Conservation (phyloP, 2,329 filamentous ascomycete genomes). For the Trichoderma gracile region DNA sequence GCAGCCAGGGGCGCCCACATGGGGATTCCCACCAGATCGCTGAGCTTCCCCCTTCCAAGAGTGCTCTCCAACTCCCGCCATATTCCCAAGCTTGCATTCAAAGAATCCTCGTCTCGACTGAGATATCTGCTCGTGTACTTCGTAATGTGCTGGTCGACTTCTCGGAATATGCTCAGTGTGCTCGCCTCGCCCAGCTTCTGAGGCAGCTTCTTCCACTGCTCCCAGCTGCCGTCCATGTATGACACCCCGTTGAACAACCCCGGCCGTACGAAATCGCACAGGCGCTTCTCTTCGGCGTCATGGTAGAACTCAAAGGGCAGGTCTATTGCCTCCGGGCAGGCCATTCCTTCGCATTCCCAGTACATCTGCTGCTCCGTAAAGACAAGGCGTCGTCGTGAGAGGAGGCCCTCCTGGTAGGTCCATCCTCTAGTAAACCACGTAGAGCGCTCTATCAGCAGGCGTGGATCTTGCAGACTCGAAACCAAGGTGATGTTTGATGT, state of each 20-base stretch:
- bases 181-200: constrained; percentile 36
- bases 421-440: constrained; percentile 42
- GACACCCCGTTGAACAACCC: constrained; percentile 41
- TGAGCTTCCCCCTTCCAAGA: constrained; percentile 36
- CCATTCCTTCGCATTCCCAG: constrained; percentile 44
- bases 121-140: constrained; percentile 37
- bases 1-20: constrained; percentile 35
- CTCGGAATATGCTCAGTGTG: constrained; percentile 41
- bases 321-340: constrained; percentile 40
- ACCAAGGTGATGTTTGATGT: constrained; percentile 39
- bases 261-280: constrained; percentile 41
- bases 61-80: constrained; percentile 37
- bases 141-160: constrained; percentile 39
- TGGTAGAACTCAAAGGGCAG: constrained; percentile 39
- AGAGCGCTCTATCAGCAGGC: constrained; percentile 36
- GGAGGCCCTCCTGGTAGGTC: constrained; percentile 44
- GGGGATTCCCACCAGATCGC: constrained; percentile 38
- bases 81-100: constrained; percentile 38
- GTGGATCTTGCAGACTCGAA: constrained; percentile 37
- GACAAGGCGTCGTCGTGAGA: constrained; percentile 41
- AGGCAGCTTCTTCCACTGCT: constrained; percentile 39
- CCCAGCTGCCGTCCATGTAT: constrained; percentile 41
- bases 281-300: constrained; percentile 38
- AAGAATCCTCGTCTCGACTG: constrained; percentile 38
- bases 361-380: constrained; percentile 45